Conservation (phyloP, 441 rosid genomes). For the Metrosideros polymorpha region DNA sequence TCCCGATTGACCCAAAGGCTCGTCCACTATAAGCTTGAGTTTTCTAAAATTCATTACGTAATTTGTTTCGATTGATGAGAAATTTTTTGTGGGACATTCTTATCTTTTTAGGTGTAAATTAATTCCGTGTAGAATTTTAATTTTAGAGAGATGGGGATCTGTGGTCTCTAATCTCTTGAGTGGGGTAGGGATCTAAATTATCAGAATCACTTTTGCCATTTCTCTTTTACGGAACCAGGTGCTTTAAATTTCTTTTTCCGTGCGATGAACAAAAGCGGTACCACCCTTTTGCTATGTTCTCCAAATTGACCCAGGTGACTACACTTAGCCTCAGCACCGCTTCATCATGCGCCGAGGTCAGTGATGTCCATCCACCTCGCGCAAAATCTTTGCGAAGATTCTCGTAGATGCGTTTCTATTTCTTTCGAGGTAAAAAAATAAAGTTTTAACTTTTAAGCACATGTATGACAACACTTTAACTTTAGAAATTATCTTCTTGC, state of each 20-base stretch:
- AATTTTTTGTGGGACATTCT: too few relatives aligned
- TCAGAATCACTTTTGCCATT: background rate
- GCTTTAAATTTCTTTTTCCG: background rate
- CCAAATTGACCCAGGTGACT: background rate
- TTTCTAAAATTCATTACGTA: background rate
- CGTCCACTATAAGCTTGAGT: background rate
- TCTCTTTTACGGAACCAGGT: background rate
- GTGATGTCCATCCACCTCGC: background rate
- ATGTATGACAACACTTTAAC: too few relatives aligned
- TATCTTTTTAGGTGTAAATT: background rate
- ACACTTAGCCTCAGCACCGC: background rate
- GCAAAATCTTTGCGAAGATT: background rate
- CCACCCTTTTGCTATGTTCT: background rate
- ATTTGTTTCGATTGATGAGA: background rate
- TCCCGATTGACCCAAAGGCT: background rate
- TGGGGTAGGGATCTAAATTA: background rate
- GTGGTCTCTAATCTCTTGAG: background rate
- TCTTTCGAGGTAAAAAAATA: too few relatives aligned
- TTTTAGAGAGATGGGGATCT: background rate
- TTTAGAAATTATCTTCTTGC: too few relatives aligned
- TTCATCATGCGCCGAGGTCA: background rate
- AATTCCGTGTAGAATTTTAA: background rate
- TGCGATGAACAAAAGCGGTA: background rate
- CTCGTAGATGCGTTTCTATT: background rate
- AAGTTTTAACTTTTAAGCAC: too few relatives aligned